Percentiles rank a stretch among this genome's conserved stretches.
Conservation (phyloP, 345 rosid species). For the Eucalyptus viminalis region DNA sequence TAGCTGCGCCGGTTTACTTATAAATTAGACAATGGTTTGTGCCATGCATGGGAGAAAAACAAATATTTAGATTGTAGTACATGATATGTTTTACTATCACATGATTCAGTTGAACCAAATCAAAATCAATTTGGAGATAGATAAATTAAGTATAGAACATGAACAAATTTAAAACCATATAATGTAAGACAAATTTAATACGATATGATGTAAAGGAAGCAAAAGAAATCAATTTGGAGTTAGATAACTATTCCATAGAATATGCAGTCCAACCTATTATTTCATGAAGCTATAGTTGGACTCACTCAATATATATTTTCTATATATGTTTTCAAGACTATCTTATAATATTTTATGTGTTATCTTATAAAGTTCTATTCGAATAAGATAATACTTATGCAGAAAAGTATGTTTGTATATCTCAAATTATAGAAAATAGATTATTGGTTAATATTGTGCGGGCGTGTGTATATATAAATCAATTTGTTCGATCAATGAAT, state of each 20-base stretch:
- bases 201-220: background rate
- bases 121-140: background rate
- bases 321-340: background rate
- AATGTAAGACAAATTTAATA: background rate
- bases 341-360: background rate
- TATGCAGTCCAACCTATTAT: background rate
- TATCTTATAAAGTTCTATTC: background rate
- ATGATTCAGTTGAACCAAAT: background rate
- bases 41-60: background rate
- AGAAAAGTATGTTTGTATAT: background rate
- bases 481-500: background rate
- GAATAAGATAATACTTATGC: background rate
- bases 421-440: background rate
- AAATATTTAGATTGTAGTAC: background rate
- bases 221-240: background rate
- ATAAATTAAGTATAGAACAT: background rate
- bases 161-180: background rate
- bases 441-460: background rate
- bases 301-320: background rate
- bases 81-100: background rate
- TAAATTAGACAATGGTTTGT: background rate
- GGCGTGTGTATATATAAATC: background rate
- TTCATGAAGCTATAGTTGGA: background rate
- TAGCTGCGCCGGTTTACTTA: background rate
- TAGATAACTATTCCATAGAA: background rate